phyloP scores from a whole-genome alignment of 331 rosid species.

The Acacia concinna region DNA sequence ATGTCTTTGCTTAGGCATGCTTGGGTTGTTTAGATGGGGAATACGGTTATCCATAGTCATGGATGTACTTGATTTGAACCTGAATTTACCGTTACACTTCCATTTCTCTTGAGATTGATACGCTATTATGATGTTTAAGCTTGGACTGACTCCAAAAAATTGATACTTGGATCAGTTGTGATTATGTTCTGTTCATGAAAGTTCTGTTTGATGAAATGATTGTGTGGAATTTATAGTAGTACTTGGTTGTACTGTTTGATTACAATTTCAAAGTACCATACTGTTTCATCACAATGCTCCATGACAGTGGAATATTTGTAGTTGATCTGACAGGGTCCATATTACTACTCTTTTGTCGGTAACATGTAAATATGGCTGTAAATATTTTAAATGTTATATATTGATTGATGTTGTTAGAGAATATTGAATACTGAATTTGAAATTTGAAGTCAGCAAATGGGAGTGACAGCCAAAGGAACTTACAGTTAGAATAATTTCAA shows the following conservation, averaged over 20 bases:
- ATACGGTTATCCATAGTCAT: not conserved
- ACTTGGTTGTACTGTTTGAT: not conserved
- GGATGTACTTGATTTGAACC: not conserved
- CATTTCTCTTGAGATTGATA: not conserved
- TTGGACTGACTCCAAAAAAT: not conserved
- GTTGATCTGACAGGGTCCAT: not conserved
- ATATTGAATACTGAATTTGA: too few species aligned
- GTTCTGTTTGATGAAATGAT: not conserved
- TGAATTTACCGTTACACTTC: not conserved
- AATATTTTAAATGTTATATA: too few species aligned
- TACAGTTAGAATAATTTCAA: too few species aligned
- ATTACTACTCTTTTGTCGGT: not conserved
- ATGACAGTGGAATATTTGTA: not conserved
- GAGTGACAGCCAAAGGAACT: too few species aligned
- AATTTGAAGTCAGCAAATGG: too few species aligned
- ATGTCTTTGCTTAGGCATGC: not conserved
- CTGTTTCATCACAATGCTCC: not conserved
- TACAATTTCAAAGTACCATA: too few species aligned
- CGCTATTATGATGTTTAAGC: not conserved
- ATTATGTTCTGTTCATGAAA: not conserved
- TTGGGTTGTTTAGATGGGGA: not conserved
- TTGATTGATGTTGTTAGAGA: too few species aligned
- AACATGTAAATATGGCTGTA: not conserved
- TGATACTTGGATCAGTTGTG: not conserved
- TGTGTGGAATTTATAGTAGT: not conserved